Base-by-base conservation (phyloP, 306 rosid genomes). In the Inga laurina region DNA sequence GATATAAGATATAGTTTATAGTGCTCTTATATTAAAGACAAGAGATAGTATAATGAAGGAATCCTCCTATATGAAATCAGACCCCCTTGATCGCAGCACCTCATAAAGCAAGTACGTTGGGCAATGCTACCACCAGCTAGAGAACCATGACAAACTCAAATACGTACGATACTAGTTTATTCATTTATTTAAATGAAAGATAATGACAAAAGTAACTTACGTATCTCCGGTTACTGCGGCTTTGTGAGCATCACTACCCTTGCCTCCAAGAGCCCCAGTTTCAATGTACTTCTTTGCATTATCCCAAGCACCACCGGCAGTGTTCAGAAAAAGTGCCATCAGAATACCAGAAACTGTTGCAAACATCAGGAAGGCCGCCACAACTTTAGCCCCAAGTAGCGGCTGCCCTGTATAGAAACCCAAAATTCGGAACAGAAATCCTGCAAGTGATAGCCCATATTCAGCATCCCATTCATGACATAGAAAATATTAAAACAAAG, bases 241-340 rank as follows among this genome's bases (percentile, higher is more conserved):
- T 90, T 96, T 96, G 81, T 96, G 99, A 85, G 92, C 88, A 8
- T 96, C 98, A 76, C 99, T 96, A 82, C 99, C 98, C 86, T 96
- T 96, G 84, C 99, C 99, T 83, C 99, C 98, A 13, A 94, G 98
- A 78, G 89, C 98, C 75, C 99, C 99, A 0, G 97, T 96, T 86
- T 96, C 99, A 21, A 96, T 96, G 88, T 96, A 96, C 85, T 96
- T 96, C 90, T 96, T 94, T 56, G 99, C 99, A 66, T 96, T 96
- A 90, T 96, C 99, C 99, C 98, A 96, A 39, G 99, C 99, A 82
- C 99, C 99, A 46, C 99, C 98, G 39, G 97, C 89, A 52, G 99
- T 96, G 91, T 94, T 96, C 85, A 96, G 91, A 86, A 96, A 96
- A 77, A 96, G 99, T 68, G 98, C 98, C 99, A 96, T 94, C 57